Evolutionary conservation across 2,329 filamentous ascomycete genomes (phyloP).

Genomic region (Truncatella angustata): DNA sequence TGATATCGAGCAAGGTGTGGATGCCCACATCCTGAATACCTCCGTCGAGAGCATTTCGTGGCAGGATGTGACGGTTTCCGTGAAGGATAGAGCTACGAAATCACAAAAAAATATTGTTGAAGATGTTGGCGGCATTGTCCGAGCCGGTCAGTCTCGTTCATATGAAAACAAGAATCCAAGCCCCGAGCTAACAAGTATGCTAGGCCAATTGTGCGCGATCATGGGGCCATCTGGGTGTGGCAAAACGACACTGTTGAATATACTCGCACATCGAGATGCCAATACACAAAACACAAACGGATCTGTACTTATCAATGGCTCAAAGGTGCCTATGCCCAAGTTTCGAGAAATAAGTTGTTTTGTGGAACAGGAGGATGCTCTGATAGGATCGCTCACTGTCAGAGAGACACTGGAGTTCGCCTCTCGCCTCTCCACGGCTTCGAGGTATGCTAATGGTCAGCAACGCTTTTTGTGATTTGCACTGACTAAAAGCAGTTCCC

Average conservation of each 20-base stretch:
- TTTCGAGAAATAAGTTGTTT: slow-evolving; percentile 71
- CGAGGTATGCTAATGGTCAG: neutral
- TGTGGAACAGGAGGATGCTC: slow-evolving; percentile 84
- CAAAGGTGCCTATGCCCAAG: slow-evolving; percentile 43
- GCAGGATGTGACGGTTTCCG: slow-evolving; percentile 65
- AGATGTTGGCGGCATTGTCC: slow-evolving; percentile 60
- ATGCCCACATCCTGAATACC: slow-evolving; percentile 49
- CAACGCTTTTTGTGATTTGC: slow-evolving; percentile 25
- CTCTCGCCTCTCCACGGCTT: slow-evolving; percentile 52
- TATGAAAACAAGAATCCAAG: neutral
- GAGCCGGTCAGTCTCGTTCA: slow-evolving; percentile 55
- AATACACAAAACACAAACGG: slow-evolving; percentile 50
- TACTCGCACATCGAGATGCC: slow-evolving; percentile 65
- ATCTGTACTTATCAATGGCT: slow-evolving; percentile 62
- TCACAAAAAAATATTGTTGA: slow-evolving; percentile 61
- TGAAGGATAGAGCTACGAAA: slow-evolving; percentile 69
- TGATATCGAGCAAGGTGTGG: slow-evolving; percentile 26
- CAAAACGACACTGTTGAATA: slow-evolving; percentile 78
- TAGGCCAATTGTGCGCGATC: slow-evolving; percentile 71
- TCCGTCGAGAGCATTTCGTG: slow-evolving; percentile 65
- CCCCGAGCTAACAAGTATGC: neutral
- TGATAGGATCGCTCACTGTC: slow-evolving; percentile 79
- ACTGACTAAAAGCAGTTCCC: too few relatives aligned
- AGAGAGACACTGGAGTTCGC: slow-evolving; percentile 78
- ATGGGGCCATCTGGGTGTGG: slow-evolving; percentile 76